These are phyloP conservation scores for Apiospora sp. DNA, from an alignment of 2,329 filamentous ascomycete genomes.

Conservation along the genomic window DNA sequence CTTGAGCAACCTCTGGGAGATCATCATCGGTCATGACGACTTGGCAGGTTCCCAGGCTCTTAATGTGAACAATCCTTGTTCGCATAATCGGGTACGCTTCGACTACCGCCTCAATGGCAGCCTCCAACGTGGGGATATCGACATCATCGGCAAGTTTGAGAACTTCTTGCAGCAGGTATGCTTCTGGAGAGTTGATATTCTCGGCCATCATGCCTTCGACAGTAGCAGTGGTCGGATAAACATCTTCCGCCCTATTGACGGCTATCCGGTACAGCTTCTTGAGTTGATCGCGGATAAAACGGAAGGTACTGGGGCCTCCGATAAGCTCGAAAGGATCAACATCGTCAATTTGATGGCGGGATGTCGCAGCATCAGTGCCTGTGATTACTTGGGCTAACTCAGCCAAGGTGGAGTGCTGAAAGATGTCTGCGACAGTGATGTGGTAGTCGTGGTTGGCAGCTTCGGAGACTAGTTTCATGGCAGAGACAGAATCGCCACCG, in stretches of 20 bases:
- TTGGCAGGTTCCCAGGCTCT: not conserved
- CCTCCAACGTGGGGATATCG: not conserved
- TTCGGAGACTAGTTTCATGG: constrained; percentile 12
- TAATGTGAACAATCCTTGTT: constrained; percentile 5
- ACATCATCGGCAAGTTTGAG: constrained; percentile 1
- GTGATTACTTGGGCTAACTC: constrained; percentile 23
- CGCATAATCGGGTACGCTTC: constrained; percentile 10
- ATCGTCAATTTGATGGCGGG: not conserved
- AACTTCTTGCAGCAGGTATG: constrained; percentile 17
- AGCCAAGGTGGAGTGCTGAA: constrained; percentile 20
- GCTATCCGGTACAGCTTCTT: constrained; percentile 19
- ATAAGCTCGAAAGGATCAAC: constrained; percentile 25
- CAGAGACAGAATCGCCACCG: constrained; percentile 32
- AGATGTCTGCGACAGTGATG: constrained; percentile 25
- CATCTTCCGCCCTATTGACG: constrained; percentile 22
- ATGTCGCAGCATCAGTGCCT: constrained; percentile 3
- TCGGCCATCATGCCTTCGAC: constrained; percentile 12
- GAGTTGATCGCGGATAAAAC: constrained; percentile 24
- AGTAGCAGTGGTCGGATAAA: constrained; percentile 11
- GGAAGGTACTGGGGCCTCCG: constrained; percentile 23
- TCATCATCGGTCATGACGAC: constrained; percentile 9
- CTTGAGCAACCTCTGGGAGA: not conserved
- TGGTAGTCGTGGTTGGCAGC: constrained; percentile 7
- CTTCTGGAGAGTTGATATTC: not conserved
- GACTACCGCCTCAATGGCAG: not conserved